Evolutionary conservation across 2,329 filamentous ascomycete species (phyloP).

Genomic region (Ceratocystiopsis sp.): DNA sequence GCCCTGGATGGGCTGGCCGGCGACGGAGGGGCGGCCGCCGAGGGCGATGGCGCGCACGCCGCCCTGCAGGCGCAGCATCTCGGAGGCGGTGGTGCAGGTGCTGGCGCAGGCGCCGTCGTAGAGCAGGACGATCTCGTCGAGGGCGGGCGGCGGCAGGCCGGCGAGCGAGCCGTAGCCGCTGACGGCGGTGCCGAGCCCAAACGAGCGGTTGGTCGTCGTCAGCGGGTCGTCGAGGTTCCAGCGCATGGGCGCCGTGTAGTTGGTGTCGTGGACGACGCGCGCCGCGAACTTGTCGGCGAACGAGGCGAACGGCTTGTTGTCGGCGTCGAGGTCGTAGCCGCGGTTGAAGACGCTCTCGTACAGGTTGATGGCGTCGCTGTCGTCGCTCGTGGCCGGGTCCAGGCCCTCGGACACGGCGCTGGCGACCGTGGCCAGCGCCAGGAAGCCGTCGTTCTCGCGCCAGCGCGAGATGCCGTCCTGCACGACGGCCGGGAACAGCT

Average conservation of each 20-base stretch:
- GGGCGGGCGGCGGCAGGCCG: conserved; percentile 25
- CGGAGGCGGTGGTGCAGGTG: conserved; percentile 16
- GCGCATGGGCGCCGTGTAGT: conserved; percentile 35
- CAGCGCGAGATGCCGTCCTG: conserved; percentile 23
- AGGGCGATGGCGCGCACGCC: conserved; percentile 41
- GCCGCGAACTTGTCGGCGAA: conserved; percentile 27
- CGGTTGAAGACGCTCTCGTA: conserved; percentile 24
- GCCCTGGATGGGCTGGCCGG: conserved; percentile 34
- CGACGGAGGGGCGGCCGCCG: conserved; percentile 39
- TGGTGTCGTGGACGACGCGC: conserved; percentile 26
- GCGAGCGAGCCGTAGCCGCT: conserved; percentile 30
- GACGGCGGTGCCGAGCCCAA: conserved; percentile 24
- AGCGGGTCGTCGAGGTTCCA: conserved; percentile 30
- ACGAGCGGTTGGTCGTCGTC: conserved; percentile 21
- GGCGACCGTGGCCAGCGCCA: conserved; percentile 25
- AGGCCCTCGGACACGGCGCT: conserved; percentile 25
- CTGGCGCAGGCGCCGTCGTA: conserved; percentile 20
- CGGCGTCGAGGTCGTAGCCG: conserved; percentile 30
- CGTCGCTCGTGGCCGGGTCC: conserved; percentile 27
- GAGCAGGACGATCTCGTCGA: conserved; percentile 41
- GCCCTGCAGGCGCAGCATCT: conserved; percentile 15
- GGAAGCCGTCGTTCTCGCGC: conserved; percentile 19
- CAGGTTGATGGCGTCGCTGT: conserved; percentile 8
- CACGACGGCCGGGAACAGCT: conserved; percentile 28
- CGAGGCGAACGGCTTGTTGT: conserved; percentile 31